Conservation (phyloP, 805 yeast genomes). For the Yarrowia sp. region DNA sequence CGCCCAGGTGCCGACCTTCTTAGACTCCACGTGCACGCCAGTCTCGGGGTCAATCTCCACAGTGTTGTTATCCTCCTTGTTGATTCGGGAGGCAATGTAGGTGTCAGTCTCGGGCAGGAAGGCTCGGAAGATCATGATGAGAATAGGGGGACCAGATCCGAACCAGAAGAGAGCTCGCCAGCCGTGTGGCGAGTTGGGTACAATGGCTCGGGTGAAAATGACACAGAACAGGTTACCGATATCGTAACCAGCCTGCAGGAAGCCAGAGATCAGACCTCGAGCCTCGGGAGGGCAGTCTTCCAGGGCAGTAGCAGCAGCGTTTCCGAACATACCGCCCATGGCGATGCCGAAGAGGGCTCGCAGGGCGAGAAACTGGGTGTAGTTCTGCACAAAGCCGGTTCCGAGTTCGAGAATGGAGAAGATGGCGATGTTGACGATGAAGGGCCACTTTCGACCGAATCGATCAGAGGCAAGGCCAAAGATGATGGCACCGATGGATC, state of each 20-base stretch:
- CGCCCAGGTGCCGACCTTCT: conserved; percentile 28
- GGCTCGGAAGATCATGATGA: conserved; percentile 58
- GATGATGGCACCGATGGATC: conserved; percentile 67
- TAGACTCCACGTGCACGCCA: background rate
- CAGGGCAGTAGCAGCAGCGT: conserved; percentile 62
- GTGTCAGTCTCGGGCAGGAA: conserved; percentile 60
- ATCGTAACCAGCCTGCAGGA: conserved; percentile 80
- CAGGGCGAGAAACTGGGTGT: conserved; percentile 55
- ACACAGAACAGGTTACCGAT: conserved; percentile 66
- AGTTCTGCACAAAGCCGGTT: conserved; percentile 62
- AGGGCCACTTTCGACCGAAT: conserved; percentile 69
- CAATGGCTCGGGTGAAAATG: conserved; percentile 61
- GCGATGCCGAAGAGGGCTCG: conserved; percentile 66
- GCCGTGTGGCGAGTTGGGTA: conserved; percentile 48
- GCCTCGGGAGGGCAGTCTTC: conserved; percentile 62
- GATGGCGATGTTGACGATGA: conserved; percentile 49
- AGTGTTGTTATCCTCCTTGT: conserved; percentile 30
- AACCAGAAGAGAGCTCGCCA: conserved; percentile 80
- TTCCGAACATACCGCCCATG: conserved; percentile 72
- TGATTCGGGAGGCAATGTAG: conserved; percentile 40
- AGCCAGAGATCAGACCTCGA: conserved; percentile 61
- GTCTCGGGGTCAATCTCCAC: conserved; percentile 29
- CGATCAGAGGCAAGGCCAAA: conserved; percentile 63
- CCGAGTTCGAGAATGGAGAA: conserved; percentile 61
- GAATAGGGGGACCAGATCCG: conserved; percentile 61